These are phyloP conservation scores for Boletus edulis DNA, from an alignment of 768 basidiomycete species.

Conservation along the genomic window DNA sequence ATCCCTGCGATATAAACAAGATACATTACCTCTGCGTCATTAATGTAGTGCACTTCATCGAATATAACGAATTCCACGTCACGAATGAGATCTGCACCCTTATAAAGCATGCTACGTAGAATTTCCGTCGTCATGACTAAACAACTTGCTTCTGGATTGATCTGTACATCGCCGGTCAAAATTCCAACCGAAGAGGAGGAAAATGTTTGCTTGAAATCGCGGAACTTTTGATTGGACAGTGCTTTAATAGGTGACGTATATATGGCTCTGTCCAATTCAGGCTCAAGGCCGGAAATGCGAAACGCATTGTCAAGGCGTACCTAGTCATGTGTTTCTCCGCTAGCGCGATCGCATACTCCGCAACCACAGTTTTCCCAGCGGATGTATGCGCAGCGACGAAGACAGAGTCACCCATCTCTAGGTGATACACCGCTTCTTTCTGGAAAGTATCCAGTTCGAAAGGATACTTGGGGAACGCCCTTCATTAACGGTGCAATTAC, in stretches of 20 bases:
- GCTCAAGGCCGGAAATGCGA: slow-evolving; percentile 10
- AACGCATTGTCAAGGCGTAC: slow-evolving; percentile 39
- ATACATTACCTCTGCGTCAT: slow-evolving; percentile 85
- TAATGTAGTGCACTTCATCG: slow-evolving; percentile 99
- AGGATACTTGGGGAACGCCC: slow-evolving; percentile 70
- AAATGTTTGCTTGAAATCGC: slow-evolving; percentile 98
- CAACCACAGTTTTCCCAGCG: slow-evolving; percentile 99
- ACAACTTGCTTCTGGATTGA: slow-evolving; percentile 96
- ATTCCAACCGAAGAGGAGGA: slow-evolving; percentile 91
- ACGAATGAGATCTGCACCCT: slow-evolving; percentile 96
- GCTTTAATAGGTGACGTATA: slow-evolving; percentile 99
- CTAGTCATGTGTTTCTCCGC: slow-evolving; percentile 99
- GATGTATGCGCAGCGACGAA: slow-evolving; percentile 99
- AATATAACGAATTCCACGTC: slow-evolving; percentile 99
- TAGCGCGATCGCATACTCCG: slow-evolving; percentile 96
- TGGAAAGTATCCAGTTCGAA: slow-evolving; percentile 99
- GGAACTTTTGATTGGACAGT: slow-evolving; percentile 96
- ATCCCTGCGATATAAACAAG: slow-evolving; percentile 1
- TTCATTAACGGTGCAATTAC: slow-evolving; percentile 2
- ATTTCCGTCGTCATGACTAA: slow-evolving; percentile 99
- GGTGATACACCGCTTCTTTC: slow-evolving; percentile 96
- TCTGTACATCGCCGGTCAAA: slow-evolving; percentile 97
- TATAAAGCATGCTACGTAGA: slow-evolving; percentile 96
- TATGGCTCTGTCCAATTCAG: slow-evolving; percentile 65
- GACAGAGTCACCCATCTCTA: slow-evolving; percentile 96